Percentiles rank a stretch among this genome's conserved stretches.
Conservation (phyloP, 192 early-diverging fungal species). For the Oehlia diaphana region DNA sequence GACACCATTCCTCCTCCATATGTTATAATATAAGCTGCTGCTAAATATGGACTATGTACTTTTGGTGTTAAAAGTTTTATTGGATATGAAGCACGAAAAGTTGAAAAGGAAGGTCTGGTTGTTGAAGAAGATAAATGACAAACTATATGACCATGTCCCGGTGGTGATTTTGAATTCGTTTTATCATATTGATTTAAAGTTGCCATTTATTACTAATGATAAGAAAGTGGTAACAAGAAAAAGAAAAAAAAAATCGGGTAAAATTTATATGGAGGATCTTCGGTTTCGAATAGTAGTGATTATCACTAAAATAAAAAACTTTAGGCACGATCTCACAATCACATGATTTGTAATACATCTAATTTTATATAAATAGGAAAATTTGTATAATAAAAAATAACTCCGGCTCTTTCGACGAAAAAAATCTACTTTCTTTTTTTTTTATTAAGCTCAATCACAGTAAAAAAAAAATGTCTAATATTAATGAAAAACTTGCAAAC, state of each 20-base stretch:
- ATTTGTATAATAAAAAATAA: no score
- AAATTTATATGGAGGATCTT: no score
- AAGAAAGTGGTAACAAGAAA: no score
- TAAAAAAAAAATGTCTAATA: constrained; percentile 1
- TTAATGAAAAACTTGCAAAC: background rate
- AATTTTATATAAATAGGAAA: no score
- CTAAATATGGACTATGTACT: constrained; percentile 36
- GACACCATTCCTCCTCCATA: constrained; percentile 73
- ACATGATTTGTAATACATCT: no score
- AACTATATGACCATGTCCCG: constrained; percentile 11
- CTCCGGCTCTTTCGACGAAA: no score
- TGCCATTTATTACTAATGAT: background rate
- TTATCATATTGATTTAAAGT: background rate
- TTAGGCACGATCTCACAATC: no score
- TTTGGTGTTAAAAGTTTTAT: constrained; percentile 57
- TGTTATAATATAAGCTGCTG: constrained; percentile 65
- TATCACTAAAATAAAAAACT: no score
- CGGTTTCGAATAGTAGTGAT: no score
- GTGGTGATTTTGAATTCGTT: background rate
- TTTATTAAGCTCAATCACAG: background rate
- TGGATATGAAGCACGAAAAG: constrained; percentile 50
- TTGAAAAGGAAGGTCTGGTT: constrained; percentile 32
- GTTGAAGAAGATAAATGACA: constrained; percentile 25
- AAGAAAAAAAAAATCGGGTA: no score
- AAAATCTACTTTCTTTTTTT: no score